Conservation (phyloP, 495 filamentous ascomycete genomes). For the Aspergillus saccharolyticus region DNA sequence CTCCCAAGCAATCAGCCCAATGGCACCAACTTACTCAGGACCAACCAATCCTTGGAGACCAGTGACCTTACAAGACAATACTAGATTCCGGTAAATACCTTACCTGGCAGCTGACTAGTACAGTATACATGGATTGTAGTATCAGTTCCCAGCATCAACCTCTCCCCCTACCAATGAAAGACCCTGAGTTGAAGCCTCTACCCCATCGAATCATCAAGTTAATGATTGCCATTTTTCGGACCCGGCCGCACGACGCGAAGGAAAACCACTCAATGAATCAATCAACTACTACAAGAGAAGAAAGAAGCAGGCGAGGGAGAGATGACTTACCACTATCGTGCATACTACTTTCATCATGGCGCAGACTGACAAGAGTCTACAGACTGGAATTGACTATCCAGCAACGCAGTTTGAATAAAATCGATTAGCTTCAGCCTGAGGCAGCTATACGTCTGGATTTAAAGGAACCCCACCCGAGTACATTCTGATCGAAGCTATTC, state of each 20-base stretch:
- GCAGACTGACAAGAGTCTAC: too few relatives aligned
- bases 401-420: too few relatives aligned
- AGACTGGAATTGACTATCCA: too few relatives aligned
- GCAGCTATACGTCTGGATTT: too few relatives aligned
- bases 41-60: not conserved
- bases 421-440: too few relatives aligned
- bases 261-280: not conserved
- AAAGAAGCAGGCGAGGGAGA: too few relatives aligned
- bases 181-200: too few relatives aligned
- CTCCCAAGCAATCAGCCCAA: not conserved
- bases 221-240: not conserved
- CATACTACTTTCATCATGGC: too few relatives aligned
- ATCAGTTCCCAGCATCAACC: not conserved
- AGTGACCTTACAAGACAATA: not conserved
- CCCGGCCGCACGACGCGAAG: not conserved
- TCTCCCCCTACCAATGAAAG: not conserved
- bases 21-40: not conserved
- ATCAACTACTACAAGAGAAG: not conserved
- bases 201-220: not conserved
- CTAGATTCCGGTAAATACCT: not conserved
- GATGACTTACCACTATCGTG: too few relatives aligned
- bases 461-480: too few relatives aligned
- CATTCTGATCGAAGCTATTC: too few relatives aligned
- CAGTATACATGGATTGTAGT: not conserved
- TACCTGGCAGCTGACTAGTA: not conserved